Conservation (phyloP, 306 rosid species). For the Rosa rugosa region DNA sequence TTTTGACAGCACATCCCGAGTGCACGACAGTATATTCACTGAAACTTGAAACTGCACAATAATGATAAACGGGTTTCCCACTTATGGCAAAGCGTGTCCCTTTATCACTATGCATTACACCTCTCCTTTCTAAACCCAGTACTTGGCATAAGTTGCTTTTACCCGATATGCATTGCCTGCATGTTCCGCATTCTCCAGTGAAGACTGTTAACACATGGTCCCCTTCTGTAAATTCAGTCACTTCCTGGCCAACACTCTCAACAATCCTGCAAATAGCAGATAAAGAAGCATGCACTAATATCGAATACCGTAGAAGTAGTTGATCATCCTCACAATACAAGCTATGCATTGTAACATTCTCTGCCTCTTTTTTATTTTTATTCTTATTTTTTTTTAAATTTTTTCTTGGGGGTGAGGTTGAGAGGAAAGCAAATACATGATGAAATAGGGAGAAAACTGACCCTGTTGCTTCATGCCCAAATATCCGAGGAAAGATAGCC, state of each 20-base stretch:
- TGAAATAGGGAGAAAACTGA: conserved; percentile 25
- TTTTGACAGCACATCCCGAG: conserved; percentile 94
- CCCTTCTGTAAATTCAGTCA: conserved; percentile 74
- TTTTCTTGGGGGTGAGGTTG: not conserved
- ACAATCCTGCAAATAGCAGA: conserved; percentile 62
- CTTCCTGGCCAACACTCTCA: conserved; percentile 88
- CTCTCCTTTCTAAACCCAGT: conserved; percentile 83
- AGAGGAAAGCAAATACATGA: conserved; percentile 10
- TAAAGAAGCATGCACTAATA: not conserved
- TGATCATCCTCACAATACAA: not conserved
- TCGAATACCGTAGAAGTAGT: not conserved
- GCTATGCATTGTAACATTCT: not conserved
- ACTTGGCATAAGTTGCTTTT: conserved; percentile 82
- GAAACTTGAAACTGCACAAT: conserved; percentile 97
- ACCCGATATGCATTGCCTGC: conserved; percentile 73
- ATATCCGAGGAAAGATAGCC: conserved; percentile 92
- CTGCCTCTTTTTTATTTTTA: not conserved
- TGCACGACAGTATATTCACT: conserved; percentile 89
- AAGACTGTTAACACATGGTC: conserved; percentile 89
- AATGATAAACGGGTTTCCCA: conserved; percentile 83
- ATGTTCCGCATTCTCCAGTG: conserved; percentile 84
- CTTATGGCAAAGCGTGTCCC: conserved; percentile 81
- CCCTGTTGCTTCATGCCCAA: conserved; percentile 99
- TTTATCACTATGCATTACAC: conserved; percentile 93
- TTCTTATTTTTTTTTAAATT: not conserved